Base-by-base conservation (phyloP, 2,329 filamentous ascomycete genomes). In the Dryadomyces sulphureus region DNA sequence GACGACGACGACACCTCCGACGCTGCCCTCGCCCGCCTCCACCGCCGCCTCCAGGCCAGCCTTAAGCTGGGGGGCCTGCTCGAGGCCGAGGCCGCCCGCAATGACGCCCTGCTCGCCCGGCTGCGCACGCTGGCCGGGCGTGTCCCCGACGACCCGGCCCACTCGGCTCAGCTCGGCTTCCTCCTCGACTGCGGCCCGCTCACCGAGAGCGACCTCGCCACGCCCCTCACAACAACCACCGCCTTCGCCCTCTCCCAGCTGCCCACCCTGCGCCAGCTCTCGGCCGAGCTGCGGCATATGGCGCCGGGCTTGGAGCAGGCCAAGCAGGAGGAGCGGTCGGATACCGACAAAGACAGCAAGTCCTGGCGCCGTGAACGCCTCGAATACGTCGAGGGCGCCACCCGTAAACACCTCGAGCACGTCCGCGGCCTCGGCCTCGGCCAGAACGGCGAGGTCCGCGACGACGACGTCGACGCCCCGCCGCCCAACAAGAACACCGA, bases 221-320 rank as follows among this genome's bases (percentile, higher is more conserved):
- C 67, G 5, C 74, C 81, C 11, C 68, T 88, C 24, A 73, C 75
- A 11, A 86, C 84, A 4, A 85, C 84, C 17, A 75, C 83, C 0
- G 73, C 77, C 16, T 94, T 95, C 60, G 79, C 85, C 1, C 70
- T 93, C 19, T 84, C 82, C 2, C 90, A 96, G 59, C 69, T 95
- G 19, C 85, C 87, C 24, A 78, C 86, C 1, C 68, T 98, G 40
- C 79, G 84, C 48, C 67, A 77, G 7, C 68, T 93, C 20, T 76
- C 72, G 3, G 59, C 62, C 4, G 67, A 67, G 7, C 67, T 94
- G 42, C 69, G 76, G 9, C 71, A 74, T 12, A 66, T 94, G 32
- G 68, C 79, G 50, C 78, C 84, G 0, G 77, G 81, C 49, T 64
- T 93, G 61, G 41, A 3, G 46, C 24, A 43, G 42, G 50, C 52